phyloP scores from a whole-genome alignment of 495 filamentous ascomycete genomes.

The Articulospora tetracladia region DNA sequence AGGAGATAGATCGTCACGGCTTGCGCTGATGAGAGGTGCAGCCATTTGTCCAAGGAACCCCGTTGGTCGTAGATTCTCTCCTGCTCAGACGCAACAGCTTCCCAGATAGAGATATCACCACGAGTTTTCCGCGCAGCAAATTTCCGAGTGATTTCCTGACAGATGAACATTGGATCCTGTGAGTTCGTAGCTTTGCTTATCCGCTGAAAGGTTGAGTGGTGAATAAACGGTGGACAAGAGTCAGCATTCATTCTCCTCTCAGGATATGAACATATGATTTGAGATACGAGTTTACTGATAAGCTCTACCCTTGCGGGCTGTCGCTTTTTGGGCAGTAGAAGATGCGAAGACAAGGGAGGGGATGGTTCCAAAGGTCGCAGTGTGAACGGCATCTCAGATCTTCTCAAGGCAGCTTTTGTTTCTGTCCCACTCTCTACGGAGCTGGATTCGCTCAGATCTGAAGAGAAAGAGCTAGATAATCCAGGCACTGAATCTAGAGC shows the following conservation, averaged over 20 bases:
- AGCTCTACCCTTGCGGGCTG: neutral
- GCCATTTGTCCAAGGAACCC: conserved; percentile 6
- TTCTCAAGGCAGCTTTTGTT: neutral
- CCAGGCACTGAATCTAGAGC: neutral
- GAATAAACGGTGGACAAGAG: conserved; percentile 3
- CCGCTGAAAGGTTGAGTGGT: neutral
- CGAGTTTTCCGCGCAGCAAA: neutral
- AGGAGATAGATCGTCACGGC: conserved; percentile 4
- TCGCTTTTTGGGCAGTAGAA: neutral
- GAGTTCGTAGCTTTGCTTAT: neutral
- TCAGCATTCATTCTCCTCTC: neutral
- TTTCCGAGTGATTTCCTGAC: neutral
- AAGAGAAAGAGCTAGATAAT: neutral
- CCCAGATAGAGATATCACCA: neutral
- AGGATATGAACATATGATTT: neutral
- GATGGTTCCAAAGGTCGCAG: neutral
- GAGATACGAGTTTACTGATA: conserved; percentile 1
- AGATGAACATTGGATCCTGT: neutral
- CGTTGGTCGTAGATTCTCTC: conserved; percentile 8
- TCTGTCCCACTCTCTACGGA: neutral
- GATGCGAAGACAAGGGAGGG: neutral
- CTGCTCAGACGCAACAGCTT: neutral
- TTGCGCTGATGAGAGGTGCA: conserved; percentile 5
- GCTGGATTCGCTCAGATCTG: neutral
- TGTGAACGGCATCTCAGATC: neutral